Evolutionary conservation across 352 stramenopile species (phyloP).

Genomic region (Blastocystis hominis): DNA sequence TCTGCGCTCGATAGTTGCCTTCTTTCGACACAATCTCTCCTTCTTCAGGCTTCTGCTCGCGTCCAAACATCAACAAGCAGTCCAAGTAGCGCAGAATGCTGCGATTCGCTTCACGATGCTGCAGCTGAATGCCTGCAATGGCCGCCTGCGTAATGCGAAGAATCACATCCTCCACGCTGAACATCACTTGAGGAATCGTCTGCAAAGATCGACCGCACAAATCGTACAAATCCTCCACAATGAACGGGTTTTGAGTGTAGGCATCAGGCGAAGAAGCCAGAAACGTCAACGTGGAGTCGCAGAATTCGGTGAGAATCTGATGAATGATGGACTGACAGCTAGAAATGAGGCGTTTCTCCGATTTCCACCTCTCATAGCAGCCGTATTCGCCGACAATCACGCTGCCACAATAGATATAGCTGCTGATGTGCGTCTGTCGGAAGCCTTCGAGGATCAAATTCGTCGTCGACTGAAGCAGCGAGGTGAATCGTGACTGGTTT

Average conservation of each 20-base stretch:
- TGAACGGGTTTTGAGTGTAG: neutral
- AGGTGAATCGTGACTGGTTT: neutral
- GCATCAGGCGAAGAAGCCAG: neutral
- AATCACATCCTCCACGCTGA: neutral
- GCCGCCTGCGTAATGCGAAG: neutral
- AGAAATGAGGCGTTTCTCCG: neutral
- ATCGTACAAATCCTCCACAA: constrained; percentile 20
- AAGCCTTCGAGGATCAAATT: neutral
- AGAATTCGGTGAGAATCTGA: neutral
- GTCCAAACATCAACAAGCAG: neutral
- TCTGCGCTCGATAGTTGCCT: neutral
- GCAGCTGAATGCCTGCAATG: neutral
- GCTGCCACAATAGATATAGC: neutral
- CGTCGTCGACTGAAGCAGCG: neutral
- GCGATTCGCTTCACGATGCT: constrained; percentile 18
- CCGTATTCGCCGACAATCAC: constrained; percentile 17
- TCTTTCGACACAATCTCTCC: neutral
- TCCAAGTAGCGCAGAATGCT: neutral
- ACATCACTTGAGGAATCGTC: neutral
- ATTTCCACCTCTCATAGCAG: neutral
- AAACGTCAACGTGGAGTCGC: constrained; percentile 1
- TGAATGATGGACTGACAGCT: neutral
- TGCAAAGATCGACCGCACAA: neutral
- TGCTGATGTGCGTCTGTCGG: neutral
- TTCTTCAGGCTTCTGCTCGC: neutral